Evolutionary conservation across 768 basidiomycete species (phyloP).

Genomic region (Russula abietina): DNA sequence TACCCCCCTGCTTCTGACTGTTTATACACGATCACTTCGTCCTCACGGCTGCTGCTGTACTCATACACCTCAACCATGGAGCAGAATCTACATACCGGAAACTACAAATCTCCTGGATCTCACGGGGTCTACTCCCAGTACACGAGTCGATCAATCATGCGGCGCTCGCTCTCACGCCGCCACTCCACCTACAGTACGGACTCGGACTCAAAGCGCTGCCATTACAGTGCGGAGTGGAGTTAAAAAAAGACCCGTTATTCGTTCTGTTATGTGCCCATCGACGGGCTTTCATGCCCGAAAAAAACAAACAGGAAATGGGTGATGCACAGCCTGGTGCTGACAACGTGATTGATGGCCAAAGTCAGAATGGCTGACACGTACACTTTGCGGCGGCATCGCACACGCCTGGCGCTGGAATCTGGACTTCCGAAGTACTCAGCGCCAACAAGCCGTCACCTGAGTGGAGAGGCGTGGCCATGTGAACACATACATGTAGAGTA

Average conservation of each 20-base stretch:
- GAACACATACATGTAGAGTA: not conserved
- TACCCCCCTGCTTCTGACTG: not conserved
- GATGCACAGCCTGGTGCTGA: not conserved
- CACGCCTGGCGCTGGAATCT: not conserved
- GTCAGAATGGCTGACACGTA: not conserved
- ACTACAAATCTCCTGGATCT: not conserved
- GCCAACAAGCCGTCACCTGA: not conserved
- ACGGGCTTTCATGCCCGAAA: not conserved
- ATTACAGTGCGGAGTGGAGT: not conserved
- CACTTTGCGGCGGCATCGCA: not conserved
- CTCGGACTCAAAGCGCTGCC: not conserved
- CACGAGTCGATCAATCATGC: constrained; percentile 5
- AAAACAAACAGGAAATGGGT: not conserved
- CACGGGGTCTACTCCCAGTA: not conserved
- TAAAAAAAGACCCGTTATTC: not conserved
- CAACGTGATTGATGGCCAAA: not conserved
- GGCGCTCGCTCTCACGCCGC: constrained; percentile 9
- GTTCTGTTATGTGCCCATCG: not conserved
- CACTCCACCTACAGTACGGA: not conserved
- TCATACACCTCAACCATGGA: not conserved
- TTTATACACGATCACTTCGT: not conserved
- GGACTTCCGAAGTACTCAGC: not conserved
- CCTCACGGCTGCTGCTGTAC: not conserved
- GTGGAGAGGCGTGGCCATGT: not conserved
- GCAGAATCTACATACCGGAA: not conserved